Conservation (phyloP, 371 early-diverging fungal species). For the Catenaria anguillulae region DNA sequence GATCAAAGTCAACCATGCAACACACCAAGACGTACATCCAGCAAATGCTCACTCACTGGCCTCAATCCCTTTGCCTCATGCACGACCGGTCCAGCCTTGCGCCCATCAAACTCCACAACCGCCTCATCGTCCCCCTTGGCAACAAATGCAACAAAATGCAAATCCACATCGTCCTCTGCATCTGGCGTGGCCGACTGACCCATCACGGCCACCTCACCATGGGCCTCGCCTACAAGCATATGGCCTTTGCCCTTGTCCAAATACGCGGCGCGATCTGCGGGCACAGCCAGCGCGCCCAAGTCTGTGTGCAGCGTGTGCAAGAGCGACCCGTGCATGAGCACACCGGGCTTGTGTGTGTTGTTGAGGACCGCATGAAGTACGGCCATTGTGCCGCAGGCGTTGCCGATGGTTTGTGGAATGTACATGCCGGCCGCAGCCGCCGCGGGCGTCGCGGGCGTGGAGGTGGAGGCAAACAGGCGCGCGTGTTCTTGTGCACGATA, state of each 20-base stretch:
- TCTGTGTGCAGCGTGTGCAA: conserved; percentile 42
- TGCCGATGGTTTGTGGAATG: conserved; percentile 72
- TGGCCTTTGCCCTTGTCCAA: no score
- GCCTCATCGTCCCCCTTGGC: conserved; percentile 48
- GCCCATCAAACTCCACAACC: conserved; percentile 78
- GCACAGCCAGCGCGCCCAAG: no score
- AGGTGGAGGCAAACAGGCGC: conserved; percentile 31
- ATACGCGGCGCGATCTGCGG: conserved; percentile 59
- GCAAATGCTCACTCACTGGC: no score
- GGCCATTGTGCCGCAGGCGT: conserved; percentile 84
- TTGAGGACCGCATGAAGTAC: conserved; percentile 57
- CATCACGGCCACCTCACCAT: conserved; percentile 38
- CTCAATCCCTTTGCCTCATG: no score
- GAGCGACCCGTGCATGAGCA: conserved; percentile 20
- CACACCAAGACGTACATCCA: no score
- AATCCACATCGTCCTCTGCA: conserved; percentile 49
- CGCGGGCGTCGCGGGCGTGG: conserved; percentile 15
- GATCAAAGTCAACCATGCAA: no score
- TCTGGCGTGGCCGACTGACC: conserved; percentile 65
- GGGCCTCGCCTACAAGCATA: no score
- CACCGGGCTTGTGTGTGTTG: conserved; percentile 25
- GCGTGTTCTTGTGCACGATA: conserved; percentile 36
- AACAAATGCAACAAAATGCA: conserved; percentile 76
- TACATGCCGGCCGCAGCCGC: conserved; percentile 47
- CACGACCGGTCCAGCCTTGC: conserved; percentile 61